Conservation (phyloP, 495 filamentous ascomycete species). For the Hypoxylon cercidicola region DNA sequence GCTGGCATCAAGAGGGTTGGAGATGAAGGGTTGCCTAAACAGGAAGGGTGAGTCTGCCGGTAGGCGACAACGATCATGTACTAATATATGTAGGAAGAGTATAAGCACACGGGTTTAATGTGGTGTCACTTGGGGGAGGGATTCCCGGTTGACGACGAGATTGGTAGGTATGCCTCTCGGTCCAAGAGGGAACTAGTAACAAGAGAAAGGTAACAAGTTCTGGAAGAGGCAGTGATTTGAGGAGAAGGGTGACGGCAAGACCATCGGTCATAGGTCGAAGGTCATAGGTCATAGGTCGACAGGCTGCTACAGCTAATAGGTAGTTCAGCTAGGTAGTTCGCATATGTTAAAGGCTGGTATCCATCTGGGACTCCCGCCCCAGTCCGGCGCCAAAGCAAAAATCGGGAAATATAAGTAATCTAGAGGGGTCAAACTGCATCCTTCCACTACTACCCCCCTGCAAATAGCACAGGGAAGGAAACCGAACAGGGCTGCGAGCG, state of each 20-base stretch:
- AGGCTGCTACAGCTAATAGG: constrained; percentile 17
- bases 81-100: constrained; percentile 23
- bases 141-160: constrained; percentile 30
- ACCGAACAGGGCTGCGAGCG: constrained; percentile 40
- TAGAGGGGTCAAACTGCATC: constrained; percentile 47
- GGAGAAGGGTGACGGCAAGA: constrained; percentile 40
- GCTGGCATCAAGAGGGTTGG: constrained; percentile 29
- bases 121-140: constrained; percentile 37
- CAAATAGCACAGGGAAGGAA: constrained; percentile 38
- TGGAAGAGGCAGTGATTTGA: constrained; percentile 42
- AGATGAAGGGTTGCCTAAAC: constrained; percentile 34
- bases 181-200: constrained; percentile 27
- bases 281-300: constrained; percentile 21
- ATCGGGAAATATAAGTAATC: constrained; percentile 42
- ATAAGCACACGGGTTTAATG: constrained; percentile 39
- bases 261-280: constrained; percentile 15
- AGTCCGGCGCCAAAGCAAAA: constrained; percentile 41
- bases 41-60: constrained; percentile 40
- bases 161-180: constrained; percentile 32
- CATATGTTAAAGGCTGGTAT: constrained; percentile 36
- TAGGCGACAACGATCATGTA: constrained; percentile 42
- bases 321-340: constrained; percentile 30
- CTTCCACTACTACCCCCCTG: constrained; percentile 46
- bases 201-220: constrained; percentile 30
- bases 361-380: constrained; percentile 39